Percentiles rank a stretch among this genome's conserved stretches.
Evolutionary conservation across 371 early-diverging fungal species (phyloP).

Genomic region (Nosema muscidifuracis): DNA sequence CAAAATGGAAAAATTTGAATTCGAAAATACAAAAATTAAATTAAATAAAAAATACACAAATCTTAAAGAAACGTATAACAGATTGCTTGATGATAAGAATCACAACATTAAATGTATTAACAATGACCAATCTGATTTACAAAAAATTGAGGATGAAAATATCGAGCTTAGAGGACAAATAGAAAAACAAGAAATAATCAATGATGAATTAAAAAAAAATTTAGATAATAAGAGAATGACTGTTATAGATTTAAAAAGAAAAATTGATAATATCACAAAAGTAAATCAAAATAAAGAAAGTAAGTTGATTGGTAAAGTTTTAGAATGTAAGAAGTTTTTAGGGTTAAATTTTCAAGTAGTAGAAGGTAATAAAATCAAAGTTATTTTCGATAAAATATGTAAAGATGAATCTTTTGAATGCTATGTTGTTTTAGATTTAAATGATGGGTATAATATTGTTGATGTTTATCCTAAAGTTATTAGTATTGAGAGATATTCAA

Average conservation of each 20-base stretch:
- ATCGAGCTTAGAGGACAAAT: conserved; percentile 39
- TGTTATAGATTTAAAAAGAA: conserved; percentile 5
- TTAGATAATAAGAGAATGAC: conserved; percentile 13
- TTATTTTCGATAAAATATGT: conserved; percentile 20
- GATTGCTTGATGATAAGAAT: conserved; percentile 23
- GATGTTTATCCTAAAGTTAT: conserved; percentile 36
- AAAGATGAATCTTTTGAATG: conserved; percentile 35
- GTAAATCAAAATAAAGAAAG: conserved; percentile 19
- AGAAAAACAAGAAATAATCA: conserved; percentile 23
- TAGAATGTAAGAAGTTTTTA: conserved; percentile 26
- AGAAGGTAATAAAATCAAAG: conserved; percentile 27
- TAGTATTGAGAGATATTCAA: conserved; percentile 30
- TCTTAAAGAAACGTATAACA: conserved; percentile 25
- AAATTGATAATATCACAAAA: neutral
- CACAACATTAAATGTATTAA: neutral
- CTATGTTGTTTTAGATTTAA: conserved; percentile 35
- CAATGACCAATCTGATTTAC: conserved; percentile 4
- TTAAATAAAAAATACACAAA: neutral
- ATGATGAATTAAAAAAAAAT: conserved; percentile 1
- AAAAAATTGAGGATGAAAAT: conserved; percentile 21
- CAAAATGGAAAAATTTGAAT: neutral
- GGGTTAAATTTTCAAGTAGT: conserved; percentile 38
- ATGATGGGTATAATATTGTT: conserved; percentile 11
- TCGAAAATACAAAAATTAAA: conserved; percentile 1
- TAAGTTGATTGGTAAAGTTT: conserved; percentile 10